Evolutionary conservation across 768 basidiomycete genomes (phyloP).

Genomic region (Exidia glandulosa): DNA sequence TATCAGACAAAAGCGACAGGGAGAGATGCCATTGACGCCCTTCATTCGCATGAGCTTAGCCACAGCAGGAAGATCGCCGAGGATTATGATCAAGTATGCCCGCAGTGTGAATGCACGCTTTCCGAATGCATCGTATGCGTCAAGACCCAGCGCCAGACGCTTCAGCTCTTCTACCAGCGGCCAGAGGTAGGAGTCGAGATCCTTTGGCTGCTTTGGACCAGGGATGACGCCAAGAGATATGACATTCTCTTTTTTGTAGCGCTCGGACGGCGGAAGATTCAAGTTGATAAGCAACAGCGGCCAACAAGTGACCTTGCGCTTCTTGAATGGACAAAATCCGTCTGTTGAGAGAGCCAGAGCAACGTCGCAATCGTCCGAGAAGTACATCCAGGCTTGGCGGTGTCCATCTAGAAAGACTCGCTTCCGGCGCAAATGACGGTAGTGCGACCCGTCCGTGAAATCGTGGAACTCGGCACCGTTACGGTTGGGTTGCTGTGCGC

Average conservation of each 20-base stretch:
- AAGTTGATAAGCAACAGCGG: conserved; percentile 9
- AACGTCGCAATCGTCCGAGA: not conserved
- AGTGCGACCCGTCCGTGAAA: not conserved
- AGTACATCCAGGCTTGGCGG: not conserved
- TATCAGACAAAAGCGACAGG: conserved; percentile 30
- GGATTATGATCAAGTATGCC: conserved; percentile 19
- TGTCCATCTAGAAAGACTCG: not conserved
- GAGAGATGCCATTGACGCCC: conserved; percentile 28
- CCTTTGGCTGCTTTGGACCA: conserved; percentile 9
- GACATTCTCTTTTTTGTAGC: conserved; percentile 9
- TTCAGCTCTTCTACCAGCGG: conserved; percentile 6
- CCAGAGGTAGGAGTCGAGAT: conserved; percentile 11
- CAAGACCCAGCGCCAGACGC: not conserved
- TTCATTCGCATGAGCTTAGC: conserved; percentile 26
- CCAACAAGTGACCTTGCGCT: conserved; percentile 6
- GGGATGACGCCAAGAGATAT: conserved; percentile 14
- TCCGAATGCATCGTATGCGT: conserved; percentile 18
- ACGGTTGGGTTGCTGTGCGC: not conserved
- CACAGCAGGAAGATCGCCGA: conserved; percentile 23
- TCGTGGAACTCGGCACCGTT: not conserved
- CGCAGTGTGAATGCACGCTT: conserved; percentile 17
- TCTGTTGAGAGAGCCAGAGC: not conserved
- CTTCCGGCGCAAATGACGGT: not conserved
- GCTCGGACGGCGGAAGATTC: conserved; percentile 12
- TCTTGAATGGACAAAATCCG: conserved; percentile 10